phyloP scores from a whole-genome alignment of 2,329 filamentous ascomycete species.

The Xylaria sp. region DNA sequence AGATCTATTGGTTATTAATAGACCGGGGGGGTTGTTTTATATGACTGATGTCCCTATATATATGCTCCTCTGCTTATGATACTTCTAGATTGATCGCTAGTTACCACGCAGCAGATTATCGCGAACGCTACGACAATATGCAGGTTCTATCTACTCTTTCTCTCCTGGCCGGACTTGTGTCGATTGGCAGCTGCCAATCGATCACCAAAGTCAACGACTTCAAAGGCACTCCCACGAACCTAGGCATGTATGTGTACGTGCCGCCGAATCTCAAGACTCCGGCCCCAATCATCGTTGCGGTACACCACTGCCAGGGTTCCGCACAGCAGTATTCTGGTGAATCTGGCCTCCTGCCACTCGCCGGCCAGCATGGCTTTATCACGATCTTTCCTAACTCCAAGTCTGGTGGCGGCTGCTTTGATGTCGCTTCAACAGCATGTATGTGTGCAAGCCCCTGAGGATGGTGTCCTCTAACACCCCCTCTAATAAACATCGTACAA shows the following conservation, averaged over 20 bases:
- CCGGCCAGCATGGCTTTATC: conserved; percentile 68
- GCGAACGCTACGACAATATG: conserved; percentile 30
- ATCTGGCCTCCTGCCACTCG: conserved; percentile 63
- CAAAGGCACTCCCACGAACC: conserved; percentile 48
- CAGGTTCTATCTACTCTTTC: conserved; percentile 37
- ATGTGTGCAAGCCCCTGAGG: conserved; percentile 27
- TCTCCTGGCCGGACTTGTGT: conserved; percentile 43
- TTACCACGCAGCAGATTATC: conserved; percentile 9
- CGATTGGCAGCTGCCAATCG: conserved; percentile 46
- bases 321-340: conserved; percentile 63
- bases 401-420: conserved; percentile 64
- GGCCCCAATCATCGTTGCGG: conserved; percentile 61
- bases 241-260: conserved; percentile 52
- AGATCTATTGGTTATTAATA: conserved; percentile 14
- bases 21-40: conserved; percentile 13
- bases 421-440: conserved; percentile 63
- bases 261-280: conserved; percentile 49
- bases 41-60: conserved; percentile 10
- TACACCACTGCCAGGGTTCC: conserved; percentile 68
- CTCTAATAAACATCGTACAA: not conserved
- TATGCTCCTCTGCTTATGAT: conserved; percentile 15
- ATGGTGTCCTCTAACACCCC: not conserved
- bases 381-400: conserved; percentile 59
- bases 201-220: conserved; percentile 49
- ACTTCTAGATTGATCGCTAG: not conserved